Base-by-base conservation (phyloP, 2,329 filamentous ascomycete species). In the Sodiomyces alkalinus region DNA sequence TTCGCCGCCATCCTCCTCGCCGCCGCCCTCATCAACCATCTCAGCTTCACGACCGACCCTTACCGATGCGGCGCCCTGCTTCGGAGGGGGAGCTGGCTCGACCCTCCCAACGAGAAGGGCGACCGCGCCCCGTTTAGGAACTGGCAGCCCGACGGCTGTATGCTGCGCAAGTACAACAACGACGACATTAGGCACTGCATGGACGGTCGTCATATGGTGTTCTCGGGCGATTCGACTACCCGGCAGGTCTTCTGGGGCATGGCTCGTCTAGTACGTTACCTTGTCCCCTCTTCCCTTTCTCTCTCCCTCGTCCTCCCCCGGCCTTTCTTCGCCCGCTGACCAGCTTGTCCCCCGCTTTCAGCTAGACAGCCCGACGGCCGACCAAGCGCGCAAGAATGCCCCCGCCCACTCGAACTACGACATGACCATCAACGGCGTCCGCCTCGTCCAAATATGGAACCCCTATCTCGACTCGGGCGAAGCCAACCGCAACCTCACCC, bases 71-170 rank as follows among this genome's bases (percentile, higher is more conserved):
- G 47, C 15, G 58, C 60, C 4, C 49, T 72, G 17, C 46, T 66
- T 5, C 55, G 53, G 22, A 47, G 57, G 38, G 69, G 68, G 16
- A 49, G 52, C 35, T 74, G 68, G 67, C 29, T 46, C 35, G 42
- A 43, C 41, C 47, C 45, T 16, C 47, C 42, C 21, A 44, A 46
- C 29, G 37, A 33, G 21, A 39, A 43, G 33, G 41, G 43, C 37
- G 32, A 35, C 36, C 35, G 32, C 42, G 19, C 33, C 39, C 28
- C 43, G 1, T 62, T 57, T 37, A 47, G 54, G 18, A 55, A 59
- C 36, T 76, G 71, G 71, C 64, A 74, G 32, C 64, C 70, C 4
- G 56, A 57, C 12, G 67, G 66, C 16, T 77, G 73, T 46, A 61
- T 67, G 35, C 53, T 74, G 40, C 61, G 65, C 34, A 50, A 62